These are phyloP conservation scores for Takashimella koratensis DNA, from an alignment of 1,284 basidiomycete species.

Conservation along the genomic window DNA sequence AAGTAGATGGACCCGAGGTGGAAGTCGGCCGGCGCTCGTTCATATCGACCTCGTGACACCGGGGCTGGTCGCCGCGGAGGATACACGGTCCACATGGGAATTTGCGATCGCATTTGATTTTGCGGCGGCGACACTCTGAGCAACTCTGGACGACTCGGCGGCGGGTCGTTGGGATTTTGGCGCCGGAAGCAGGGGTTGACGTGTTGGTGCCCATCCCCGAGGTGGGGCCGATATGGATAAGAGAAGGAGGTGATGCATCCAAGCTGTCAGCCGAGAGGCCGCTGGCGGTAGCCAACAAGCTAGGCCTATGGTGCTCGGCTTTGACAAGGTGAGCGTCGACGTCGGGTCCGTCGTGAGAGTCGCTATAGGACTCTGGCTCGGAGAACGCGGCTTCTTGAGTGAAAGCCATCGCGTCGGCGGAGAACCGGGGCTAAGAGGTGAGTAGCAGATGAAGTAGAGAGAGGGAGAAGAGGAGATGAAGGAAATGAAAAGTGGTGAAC, in stretches of 20 bases:
- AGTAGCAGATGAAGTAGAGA: too few relatives aligned
- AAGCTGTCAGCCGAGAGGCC: background rate
- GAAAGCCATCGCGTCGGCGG: background rate
- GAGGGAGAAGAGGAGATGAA: too few relatives aligned
- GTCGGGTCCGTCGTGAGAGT: too few relatives aligned
- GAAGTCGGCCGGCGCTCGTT: background rate
- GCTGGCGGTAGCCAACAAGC: background rate
- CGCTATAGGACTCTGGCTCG: background rate
- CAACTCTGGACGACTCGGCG: background rate
- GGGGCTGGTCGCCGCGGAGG: background rate
- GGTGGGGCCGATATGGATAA: background rate
- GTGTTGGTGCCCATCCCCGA: background rate
- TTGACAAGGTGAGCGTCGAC: too few relatives aligned
- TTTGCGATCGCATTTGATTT: conserved; percentile 8
- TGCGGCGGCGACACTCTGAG: background rate
- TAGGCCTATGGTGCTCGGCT: too few relatives aligned
- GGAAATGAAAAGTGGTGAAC: too few relatives aligned
- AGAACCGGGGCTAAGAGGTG: too few relatives aligned
- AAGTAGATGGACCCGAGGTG: background rate
- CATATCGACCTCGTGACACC: background rate
- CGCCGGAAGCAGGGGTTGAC: background rate
- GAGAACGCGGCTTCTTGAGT: background rate
- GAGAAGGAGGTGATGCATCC: background rate
- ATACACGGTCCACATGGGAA: conserved; percentile 5
- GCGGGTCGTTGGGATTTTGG: background rate